A percentile compares a stretch with the other conserved stretches of the same genome.
phyloP scores from a whole-genome alignment of 1,284 basidiomycete species.

The Papiliotrema fonsecae region DNA sequence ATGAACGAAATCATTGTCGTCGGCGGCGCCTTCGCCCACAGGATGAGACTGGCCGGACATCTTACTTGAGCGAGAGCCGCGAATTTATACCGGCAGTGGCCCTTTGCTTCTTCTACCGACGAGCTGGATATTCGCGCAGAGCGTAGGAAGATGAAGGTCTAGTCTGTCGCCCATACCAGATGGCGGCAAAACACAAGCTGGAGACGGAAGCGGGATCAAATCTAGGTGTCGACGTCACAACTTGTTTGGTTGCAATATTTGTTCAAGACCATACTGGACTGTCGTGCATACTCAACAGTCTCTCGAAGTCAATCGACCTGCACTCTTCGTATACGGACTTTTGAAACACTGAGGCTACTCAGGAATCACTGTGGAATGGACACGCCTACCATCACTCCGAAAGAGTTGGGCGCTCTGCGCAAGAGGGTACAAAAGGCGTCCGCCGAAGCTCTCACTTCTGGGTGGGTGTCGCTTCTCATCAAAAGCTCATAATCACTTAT shows the following conservation, averaged over 20 bases:
- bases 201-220: background rate
- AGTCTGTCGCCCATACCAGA: too few relatives aligned
- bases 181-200: background rate
- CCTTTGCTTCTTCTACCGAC: too few relatives aligned
- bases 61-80: too few relatives aligned
- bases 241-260: too few relatives aligned
- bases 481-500: background rate
- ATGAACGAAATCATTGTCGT: slow-evolving; percentile 60
- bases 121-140: too few relatives aligned
- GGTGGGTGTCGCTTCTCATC: slow-evolving; percentile 11
- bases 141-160: too few relatives aligned
- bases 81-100: too few relatives aligned
- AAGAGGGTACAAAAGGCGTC: slow-evolving; percentile 21
- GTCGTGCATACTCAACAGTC: too few relatives aligned
- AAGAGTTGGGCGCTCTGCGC: slow-evolving; percentile 5
- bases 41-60: too few relatives aligned
- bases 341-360: background rate
- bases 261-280: too few relatives aligned
- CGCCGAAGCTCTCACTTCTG: slow-evolving; percentile 12
- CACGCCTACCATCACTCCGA: background rate
- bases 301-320: background rate
- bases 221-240: slow-evolving; percentile 6
- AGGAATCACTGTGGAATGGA: background rate
- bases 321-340: background rate
- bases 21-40: background rate